phyloP scores from a whole-genome alignment of 179 eudicot species.

The Corrigiola litoralis region DNA sequence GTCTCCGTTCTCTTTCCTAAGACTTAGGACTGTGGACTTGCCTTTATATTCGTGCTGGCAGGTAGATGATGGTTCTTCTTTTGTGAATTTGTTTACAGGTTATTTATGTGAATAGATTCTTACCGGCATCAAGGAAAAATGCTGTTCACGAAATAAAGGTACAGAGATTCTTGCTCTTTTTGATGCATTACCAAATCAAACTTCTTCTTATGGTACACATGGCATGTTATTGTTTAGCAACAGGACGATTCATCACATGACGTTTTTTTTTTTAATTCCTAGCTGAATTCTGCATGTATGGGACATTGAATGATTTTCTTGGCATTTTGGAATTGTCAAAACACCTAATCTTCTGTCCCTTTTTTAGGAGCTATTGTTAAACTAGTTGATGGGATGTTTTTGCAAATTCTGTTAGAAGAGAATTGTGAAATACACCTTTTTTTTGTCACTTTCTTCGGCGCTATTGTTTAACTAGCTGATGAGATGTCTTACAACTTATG shows the following conservation, averaged over 20 bases:
- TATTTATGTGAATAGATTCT: conserved; percentile 88
- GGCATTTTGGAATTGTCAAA: background rate
- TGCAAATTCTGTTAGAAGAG: background rate
- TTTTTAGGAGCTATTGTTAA: background rate
- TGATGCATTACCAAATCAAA: background rate
- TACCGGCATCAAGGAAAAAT: conserved; percentile 73
- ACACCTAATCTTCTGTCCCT: background rate
- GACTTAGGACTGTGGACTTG: background rate
- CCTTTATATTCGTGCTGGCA: background rate
- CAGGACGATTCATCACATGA: background rate
- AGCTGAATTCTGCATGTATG: background rate
- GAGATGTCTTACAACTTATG: background rate
- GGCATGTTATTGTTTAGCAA: background rate
- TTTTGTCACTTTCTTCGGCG: too few species aligned
- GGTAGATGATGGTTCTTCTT: conserved; percentile 9
- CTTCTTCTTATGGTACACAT: background rate
- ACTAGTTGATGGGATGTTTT: background rate
- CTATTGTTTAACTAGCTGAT: background rate
- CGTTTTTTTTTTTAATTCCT: background rate
- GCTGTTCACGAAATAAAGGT: conserved; percentile 98
- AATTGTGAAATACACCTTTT: background rate
- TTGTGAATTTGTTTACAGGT: conserved; percentile 44
- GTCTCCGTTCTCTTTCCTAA: background rate
- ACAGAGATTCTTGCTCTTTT: conserved; percentile 23
- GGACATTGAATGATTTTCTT: background rate